phyloP scores from a whole-genome alignment of 1,139 yeast genomes.

The Geotrichum histeridarum region DNA sequence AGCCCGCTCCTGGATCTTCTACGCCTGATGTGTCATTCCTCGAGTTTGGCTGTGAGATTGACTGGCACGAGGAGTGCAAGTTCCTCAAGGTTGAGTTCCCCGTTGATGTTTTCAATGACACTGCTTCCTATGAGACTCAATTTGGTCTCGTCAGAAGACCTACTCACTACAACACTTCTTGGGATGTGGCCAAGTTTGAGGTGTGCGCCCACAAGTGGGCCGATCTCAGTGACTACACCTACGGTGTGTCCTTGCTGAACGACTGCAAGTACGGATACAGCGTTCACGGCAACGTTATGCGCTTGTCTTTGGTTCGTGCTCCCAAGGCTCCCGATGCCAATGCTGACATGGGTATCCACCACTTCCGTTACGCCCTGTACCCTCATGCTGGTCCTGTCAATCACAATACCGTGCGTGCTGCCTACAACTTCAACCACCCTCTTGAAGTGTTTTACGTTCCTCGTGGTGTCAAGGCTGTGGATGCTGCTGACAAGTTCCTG shows the following conservation, averaged over 20 bases:
- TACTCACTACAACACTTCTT: slow-evolving; percentile 86
- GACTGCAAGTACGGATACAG: slow-evolving; percentile 88
- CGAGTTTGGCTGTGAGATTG: slow-evolving; percentile 62
- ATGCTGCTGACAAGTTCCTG: slow-evolving; percentile 23
- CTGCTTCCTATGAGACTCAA: slow-evolving; percentile 86
- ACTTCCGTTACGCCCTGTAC: slow-evolving; percentile 72
- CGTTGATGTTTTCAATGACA: slow-evolving; percentile 68
- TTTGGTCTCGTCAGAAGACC: slow-evolving; percentile 88
- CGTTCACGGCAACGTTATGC: slow-evolving; percentile 82
- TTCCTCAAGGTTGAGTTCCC: slow-evolving; percentile 94
- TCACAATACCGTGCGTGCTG: slow-evolving; percentile 63
- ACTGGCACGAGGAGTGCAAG: slow-evolving; percentile 84
- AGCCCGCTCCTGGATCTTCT: slow-evolving; percentile 29
- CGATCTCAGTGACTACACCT: slow-evolving; percentile 77
- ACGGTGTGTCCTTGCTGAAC: slow-evolving; percentile 84
- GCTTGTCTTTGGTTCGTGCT: slow-evolving; percentile 74
- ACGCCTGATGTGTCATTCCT: slow-evolving; percentile 38
- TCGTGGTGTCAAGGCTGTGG: slow-evolving; percentile 17
- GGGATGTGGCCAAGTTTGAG: slow-evolving; percentile 97
- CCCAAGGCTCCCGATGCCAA: slow-evolving; percentile 88
- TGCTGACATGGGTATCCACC: slow-evolving; percentile 90
- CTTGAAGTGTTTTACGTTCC: slow-evolving; percentile 26
- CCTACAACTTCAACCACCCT: slow-evolving; percentile 73
- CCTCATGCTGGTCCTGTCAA: slow-evolving; percentile 73
- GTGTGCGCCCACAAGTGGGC: slow-evolving; percentile 93